Percentiles rank a stretch among this genome's conserved stretches.
Conservation (phyloP, 2,329 filamentous ascomycete species). For the Ophiosphaerella korrae region DNA sequence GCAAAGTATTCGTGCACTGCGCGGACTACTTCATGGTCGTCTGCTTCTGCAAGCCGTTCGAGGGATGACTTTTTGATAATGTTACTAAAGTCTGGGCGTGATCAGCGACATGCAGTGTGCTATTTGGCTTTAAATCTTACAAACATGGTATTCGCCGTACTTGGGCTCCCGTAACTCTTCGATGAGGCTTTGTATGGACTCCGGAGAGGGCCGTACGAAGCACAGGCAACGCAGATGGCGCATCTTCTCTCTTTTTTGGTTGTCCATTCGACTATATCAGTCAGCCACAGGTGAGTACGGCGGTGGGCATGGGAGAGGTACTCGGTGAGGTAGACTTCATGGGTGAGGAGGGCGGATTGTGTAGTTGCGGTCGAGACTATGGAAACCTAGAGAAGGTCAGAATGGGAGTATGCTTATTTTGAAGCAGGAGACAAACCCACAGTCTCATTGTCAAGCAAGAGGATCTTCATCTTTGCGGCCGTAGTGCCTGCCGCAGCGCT, state of each 20-base stretch:
- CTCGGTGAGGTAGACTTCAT: conserved; percentile 98
- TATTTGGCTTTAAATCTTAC: conserved; percentile 39
- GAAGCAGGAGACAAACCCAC: conserved; percentile 59
- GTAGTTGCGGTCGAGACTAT: conserved; percentile 96
- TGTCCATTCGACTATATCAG: conserved; percentile 73
- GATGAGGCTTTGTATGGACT: conserved; percentile 90
- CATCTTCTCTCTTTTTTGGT: conserved; percentile 92
- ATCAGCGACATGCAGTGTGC: conserved; percentile 19
- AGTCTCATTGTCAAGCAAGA: conserved; percentile 91
- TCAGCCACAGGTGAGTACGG: conserved; percentile 25
- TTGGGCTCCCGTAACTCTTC: conserved; percentile 95
- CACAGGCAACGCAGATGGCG: conserved; percentile 92
- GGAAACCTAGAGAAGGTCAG: conserved; percentile 62
- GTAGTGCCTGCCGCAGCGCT: conserved; percentile 66
- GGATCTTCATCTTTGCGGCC: conserved; percentile 96
- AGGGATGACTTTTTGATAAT: conserved; percentile 95
- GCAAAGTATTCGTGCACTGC: conserved; percentile 94
- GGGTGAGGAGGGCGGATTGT: conserved; percentile 90
- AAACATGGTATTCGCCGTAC: conserved; percentile 96
- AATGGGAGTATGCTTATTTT: neutral
- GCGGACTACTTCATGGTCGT: conserved; percentile 96
- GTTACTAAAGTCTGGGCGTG: conserved; percentile 80
- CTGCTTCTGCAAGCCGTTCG: conserved; percentile 91
- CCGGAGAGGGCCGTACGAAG: conserved; percentile 87
- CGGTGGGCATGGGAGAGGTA: conserved; percentile 29